Conservation (phyloP, 176 grass and related monocot species). For the Triticum turgidum region DNA sequence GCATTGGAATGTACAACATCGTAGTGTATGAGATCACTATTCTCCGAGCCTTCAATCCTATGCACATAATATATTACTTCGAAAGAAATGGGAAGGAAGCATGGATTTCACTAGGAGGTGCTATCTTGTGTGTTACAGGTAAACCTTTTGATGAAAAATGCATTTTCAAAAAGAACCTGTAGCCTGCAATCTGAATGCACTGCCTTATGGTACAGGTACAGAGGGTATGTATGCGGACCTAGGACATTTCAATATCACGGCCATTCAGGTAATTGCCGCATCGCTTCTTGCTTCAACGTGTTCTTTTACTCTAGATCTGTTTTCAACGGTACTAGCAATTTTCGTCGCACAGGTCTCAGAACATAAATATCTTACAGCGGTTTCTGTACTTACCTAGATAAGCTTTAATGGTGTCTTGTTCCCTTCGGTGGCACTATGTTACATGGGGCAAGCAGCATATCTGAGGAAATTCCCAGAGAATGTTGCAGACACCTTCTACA, state of each 20-base stretch:
- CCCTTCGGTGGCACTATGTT: conserved; percentile 59
- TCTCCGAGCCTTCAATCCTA: conserved; percentile 67
- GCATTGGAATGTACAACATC: conserved; percentile 62
- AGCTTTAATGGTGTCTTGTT: conserved; percentile 71
- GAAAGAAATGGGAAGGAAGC: conserved; percentile 53
- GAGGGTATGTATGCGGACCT: conserved; percentile 88
- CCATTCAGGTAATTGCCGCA: conserved; percentile 53
- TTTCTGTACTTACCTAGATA: conserved; percentile 38
- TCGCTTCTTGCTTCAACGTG: not conserved
- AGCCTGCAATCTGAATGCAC: not conserved
- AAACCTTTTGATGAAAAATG: not conserved
- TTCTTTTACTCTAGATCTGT: not conserved
- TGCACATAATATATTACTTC: conserved; percentile 71
- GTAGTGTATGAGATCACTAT: conserved; percentile 48
- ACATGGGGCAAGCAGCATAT: conserved; percentile 83
- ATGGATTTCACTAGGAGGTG: conserved; percentile 77
- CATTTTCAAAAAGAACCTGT: conserved; percentile 1
- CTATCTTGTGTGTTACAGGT: conserved; percentile 81
- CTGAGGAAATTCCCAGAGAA: conserved; percentile 43
- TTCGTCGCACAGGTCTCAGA: not conserved
- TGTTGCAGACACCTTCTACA: conserved; percentile 69
- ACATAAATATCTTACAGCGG: not conserved
- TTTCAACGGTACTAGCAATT: not conserved
- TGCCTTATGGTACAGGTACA: conserved; percentile 50
- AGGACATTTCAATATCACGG: conserved; percentile 78